A percentile compares a stretch with the other conserved stretches of the same genome.
Conservation (phyloP, 2,329 filamentous ascomycete genomes). For the Colletotrichum sp. region DNA sequence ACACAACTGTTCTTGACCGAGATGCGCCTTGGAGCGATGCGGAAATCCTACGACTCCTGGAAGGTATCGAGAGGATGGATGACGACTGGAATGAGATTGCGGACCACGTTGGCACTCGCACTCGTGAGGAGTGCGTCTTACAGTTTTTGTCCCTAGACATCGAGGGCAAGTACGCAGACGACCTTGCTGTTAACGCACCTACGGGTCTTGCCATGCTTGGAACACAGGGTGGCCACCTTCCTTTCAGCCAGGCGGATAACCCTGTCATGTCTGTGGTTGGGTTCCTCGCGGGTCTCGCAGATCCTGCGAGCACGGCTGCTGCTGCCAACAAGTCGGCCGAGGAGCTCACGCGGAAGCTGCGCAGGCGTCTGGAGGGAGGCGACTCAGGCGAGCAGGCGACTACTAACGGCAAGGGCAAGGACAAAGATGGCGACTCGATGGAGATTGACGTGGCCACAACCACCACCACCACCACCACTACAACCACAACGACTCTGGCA, state of each 20-base stretch:
- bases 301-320: conserved; percentile 87
- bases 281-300: conserved; percentile 89
- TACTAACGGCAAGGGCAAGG: conserved; percentile 62
- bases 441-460: conserved; percentile 60
- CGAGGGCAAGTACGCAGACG: conserved; percentile 94
- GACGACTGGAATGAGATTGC: conserved; percentile 96
- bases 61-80: conserved; percentile 90
- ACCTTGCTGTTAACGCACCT: conserved; percentile 56
- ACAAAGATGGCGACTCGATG: conserved; percentile 65
- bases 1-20: conserved; percentile 78
- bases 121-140: conserved; percentile 93
- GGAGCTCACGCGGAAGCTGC: conserved; percentile 81
- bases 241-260: conserved; percentile 92
- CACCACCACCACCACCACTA: conserved; percentile 54
- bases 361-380: conserved; percentile 74
- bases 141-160: conserved; percentile 97
- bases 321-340: conserved; percentile 88
- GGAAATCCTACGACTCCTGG: conserved; percentile 86
- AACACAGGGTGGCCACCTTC: conserved; percentile 73
- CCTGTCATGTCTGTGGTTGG: conserved; percentile 96
- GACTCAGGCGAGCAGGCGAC: conserved; percentile 37
- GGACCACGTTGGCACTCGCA: conserved; percentile 89
- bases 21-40: conserved; percentile 91
- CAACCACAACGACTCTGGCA: conserved; percentile 60
- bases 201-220: conserved; percentile 71